These are phyloP conservation scores for Colletotrichum costaricense DNA, from an alignment of 2,329 filamentous ascomycete genomes.

Conservation along the genomic window DNA sequence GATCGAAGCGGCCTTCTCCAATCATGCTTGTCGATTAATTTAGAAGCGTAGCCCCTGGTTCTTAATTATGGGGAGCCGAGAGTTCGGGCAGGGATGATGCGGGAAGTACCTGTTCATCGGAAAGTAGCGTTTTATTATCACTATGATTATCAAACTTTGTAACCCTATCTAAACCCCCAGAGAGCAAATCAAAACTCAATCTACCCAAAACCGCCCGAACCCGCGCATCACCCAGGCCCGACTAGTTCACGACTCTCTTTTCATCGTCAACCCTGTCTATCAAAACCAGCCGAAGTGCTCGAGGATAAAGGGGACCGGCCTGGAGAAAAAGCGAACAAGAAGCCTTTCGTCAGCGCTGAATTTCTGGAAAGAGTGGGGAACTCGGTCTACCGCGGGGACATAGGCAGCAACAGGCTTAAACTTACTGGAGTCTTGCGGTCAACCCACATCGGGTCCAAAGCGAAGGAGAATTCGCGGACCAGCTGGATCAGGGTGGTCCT, in stretches of 20 bases:
- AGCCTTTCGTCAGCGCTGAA: constrained; percentile 13
- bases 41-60: constrained; percentile 24
- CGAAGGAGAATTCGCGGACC: constrained; percentile 43
- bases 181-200: not conserved
- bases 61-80: not conserved
- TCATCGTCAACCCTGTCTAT: constrained; percentile 8
- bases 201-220: constrained; percentile 8
- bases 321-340: not conserved
- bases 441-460: constrained; percentile 45
- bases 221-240: not conserved
- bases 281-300: constrained; percentile 25
- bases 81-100: not conserved
- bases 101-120: not conserved
- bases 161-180: constrained; percentile 14
- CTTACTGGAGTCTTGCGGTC: constrained; percentile 48
- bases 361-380: not conserved
- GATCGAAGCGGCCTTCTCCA: not conserved
- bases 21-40: constrained; percentile 20
- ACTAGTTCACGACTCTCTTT: not conserved
- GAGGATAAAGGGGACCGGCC: constrained; percentile 32
- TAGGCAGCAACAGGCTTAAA: not conserved
- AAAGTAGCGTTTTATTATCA: not conserved
- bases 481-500: constrained; percentile 47
- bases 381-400: not conserved
- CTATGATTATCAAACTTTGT: not conserved